Base-by-base conservation (phyloP, 805 yeast species). In the Blastobotrys muscicola region DNA sequence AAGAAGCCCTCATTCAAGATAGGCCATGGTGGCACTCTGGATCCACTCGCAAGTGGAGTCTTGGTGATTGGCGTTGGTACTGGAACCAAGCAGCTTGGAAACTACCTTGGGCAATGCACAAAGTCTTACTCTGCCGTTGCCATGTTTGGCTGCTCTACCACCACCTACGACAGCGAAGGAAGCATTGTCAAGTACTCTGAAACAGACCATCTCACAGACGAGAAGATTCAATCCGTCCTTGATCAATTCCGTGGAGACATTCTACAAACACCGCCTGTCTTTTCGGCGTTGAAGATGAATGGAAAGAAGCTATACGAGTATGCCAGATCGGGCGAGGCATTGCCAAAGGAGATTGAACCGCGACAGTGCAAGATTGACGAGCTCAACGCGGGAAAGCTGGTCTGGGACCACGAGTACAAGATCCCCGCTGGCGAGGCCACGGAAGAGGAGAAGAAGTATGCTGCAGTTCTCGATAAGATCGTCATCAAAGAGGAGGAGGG, bases 21-120 rank as follows among this genome's bases (percentile, higher is more conserved):
- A 70, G 99, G 99, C 1, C 99, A 92, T 61, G 99, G 98, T 13
- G 99, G 99, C 8, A 92, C 99, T 0, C 68, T 92, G 33, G 99
- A 92, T 57, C 97, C 97, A 0, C 64, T 85, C 36, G 99, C 99
- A 0, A 79, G 87, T n/a, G 99, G 99, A 8, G 89, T 90, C 1
- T 62, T 68, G 30, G 90, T 94, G 1, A 71, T 92, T 44, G 99
- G 98, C 4, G 76, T 92, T n/a, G 96, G 96, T 4, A 49, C 70
- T 1, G 98, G 98, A 2, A 92, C 99, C 2, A 94, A 90, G 60
- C 68, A 74, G 57, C 67, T 92, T 36, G 81, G 78, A 44, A 68
- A 74, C 47, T 87, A 82, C 56, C 68, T 90, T 14, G 78, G 78
- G 29, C 82, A 80, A 29, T 80, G 94, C 47, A 71, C 73, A 7